phyloP scores from a whole-genome alignment of 331 rosid genomes.

The Malus hybrid region DNA sequence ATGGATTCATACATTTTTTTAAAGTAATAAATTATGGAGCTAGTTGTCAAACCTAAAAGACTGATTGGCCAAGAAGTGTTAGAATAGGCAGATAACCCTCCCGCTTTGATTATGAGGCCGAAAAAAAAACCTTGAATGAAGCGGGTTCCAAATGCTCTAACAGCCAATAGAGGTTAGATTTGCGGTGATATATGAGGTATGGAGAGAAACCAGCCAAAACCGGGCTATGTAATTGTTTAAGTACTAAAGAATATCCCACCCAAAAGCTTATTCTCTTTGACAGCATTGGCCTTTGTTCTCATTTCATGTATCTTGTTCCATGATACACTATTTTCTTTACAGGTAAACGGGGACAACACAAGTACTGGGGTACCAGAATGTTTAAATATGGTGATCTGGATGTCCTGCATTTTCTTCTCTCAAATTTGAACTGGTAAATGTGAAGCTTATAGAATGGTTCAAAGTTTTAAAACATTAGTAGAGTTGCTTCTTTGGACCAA shows the following conservation, averaged over 20 bases:
- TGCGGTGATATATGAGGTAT: background rate
- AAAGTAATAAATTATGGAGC: background rate
- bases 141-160: background rate
- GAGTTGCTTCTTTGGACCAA: background rate
- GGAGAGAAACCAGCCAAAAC: background rate
- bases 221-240: background rate
- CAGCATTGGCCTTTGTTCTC: background rate
- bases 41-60: background rate
- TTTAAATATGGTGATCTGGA: constrained; percentile 79
- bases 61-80: background rate
- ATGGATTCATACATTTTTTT: background rate
- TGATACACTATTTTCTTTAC: constrained; percentile 26
- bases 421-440: constrained; percentile 82
- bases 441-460: constrained; percentile 4
- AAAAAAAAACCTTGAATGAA: background rate
- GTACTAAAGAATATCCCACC: background rate
- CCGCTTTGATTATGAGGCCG: background rate
- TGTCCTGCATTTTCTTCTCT: constrained; percentile 87
- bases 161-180: background rate
- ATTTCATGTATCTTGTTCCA: background rate
- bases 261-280: background rate
- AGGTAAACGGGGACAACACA: constrained; percentile 93
- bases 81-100: background rate
- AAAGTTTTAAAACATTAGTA: background rate
- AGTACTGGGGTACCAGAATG: constrained; percentile 93